Percentiles rank a stretch among this genome's conserved stretches.
phyloP scores from a whole-genome alignment of 495 filamentous ascomycete species.

The Tetracladium marchalianum region DNA sequence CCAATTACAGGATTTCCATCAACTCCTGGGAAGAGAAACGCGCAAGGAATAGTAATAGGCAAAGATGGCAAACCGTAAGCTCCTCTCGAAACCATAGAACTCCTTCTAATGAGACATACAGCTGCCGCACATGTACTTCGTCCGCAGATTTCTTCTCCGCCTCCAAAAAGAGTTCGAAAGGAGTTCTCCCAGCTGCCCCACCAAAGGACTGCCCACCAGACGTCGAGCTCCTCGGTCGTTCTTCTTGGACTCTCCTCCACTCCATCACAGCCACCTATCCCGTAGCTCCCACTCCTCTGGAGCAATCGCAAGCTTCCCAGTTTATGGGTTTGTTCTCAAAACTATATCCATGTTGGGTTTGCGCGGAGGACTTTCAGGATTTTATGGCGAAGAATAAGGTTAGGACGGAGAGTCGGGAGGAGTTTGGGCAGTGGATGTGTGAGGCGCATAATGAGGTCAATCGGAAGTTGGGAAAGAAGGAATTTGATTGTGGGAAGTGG shows the following conservation, averaged over 20 bases:
- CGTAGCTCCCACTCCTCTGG: slow-evolving; percentile 42
- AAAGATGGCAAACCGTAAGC: slow-evolving; percentile 94
- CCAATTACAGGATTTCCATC: slow-evolving; percentile 3
- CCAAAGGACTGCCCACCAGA: slow-evolving; percentile 61
- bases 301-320: slow-evolving; percentile 65
- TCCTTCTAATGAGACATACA: slow-evolving; percentile 23
- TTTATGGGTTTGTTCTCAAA: slow-evolving; percentile 74
- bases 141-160: slow-evolving; percentile 52
- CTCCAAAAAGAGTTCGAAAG: slow-evolving; percentile 50
- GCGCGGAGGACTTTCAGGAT: slow-evolving; percentile 79
- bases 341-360: slow-evolving; percentile 91
- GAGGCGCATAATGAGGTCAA: slow-evolving; percentile 98
- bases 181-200: slow-evolving; percentile 12
- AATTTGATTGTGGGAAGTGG: slow-evolving; percentile 87
- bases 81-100: neutral
- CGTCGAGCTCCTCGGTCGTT: slow-evolving; percentile 74
- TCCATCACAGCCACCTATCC: slow-evolving; percentile 85
- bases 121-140: slow-evolving; percentile 83
- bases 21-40: slow-evolving; percentile 31
- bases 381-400: slow-evolving; percentile 75
- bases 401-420: slow-evolving; percentile 51
- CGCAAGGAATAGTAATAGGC: slow-evolving; percentile 77
- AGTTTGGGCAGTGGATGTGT: slow-evolving; percentile 91
- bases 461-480: slow-evolving; percentile 78
- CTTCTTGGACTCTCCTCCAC: slow-evolving; percentile 89